These are phyloP conservation scores for Fusarium pilosicola DNA, from an alignment of 2,329 filamentous ascomycete species.

Conservation along the genomic window DNA sequence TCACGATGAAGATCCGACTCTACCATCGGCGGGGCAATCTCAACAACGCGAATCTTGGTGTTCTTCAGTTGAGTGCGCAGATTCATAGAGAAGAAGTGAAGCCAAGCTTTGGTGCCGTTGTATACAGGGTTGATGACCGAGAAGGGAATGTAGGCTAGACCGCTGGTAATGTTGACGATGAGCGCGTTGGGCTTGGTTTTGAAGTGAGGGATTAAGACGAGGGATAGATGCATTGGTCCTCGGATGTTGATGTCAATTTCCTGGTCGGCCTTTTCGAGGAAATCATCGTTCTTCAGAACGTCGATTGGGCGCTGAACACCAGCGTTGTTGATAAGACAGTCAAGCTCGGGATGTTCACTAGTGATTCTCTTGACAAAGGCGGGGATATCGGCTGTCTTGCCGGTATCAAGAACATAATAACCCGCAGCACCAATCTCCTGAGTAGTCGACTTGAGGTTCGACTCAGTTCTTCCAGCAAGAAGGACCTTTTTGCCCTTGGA, in stretches of 20 bases:
- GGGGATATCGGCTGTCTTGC: constrained; percentile 55
- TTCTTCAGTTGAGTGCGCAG: constrained; percentile 60
- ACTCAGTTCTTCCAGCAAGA: constrained; percentile 64
- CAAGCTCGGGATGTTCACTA: constrained; percentile 58
- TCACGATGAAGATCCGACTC: constrained; percentile 66
- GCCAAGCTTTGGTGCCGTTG: constrained; percentile 67
- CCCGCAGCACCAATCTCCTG: constrained; percentile 56
- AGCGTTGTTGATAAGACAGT: constrained; percentile 69
- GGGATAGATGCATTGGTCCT: constrained; percentile 65
- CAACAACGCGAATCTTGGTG: constrained; percentile 58
- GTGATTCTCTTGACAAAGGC: constrained; percentile 57
- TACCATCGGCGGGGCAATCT: constrained; percentile 66
- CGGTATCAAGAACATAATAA: constrained; percentile 65
- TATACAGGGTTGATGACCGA: constrained; percentile 67
- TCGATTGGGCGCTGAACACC: constrained; percentile 66
- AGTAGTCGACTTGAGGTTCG: constrained; percentile 58
- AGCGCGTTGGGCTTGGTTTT: constrained; percentile 52
- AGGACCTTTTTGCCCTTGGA: constrained; percentile 60
- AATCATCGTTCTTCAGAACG: constrained; percentile 53
- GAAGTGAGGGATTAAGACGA: constrained; percentile 61
- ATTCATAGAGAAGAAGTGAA: constrained; percentile 67
- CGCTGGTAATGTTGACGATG: constrained; percentile 65
- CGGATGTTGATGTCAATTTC: constrained; percentile 69
- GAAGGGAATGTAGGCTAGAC: constrained; percentile 63
- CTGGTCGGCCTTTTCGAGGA: constrained; percentile 62